Evolutionary conservation across 1,284 basidiomycete genomes (phyloP).

Genomic region (Cutaneotrichosporon mucoides): DNA sequence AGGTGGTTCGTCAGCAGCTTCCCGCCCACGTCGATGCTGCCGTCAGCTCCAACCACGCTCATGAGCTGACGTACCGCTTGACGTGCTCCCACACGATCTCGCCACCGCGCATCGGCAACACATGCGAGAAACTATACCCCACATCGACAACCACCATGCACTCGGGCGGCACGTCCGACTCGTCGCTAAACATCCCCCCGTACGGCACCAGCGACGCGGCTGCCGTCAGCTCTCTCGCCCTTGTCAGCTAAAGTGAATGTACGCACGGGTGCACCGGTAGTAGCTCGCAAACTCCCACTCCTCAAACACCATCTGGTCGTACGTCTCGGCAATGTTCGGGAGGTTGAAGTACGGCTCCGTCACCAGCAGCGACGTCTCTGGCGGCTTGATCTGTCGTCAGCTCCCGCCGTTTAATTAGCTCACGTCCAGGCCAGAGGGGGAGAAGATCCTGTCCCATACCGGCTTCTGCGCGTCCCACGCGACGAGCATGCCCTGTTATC

Average conservation of each 20-base stretch:
- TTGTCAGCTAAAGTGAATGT: neutral
- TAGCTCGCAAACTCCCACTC: conserved; percentile 89
- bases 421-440: conserved; percentile 64
- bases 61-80: conserved; percentile 59
- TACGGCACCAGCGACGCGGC: conserved; percentile 72
- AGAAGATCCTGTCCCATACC: conserved; percentile 82
- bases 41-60: neutral
- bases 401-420: conserved; percentile 26
- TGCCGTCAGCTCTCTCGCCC: conserved; percentile 36
- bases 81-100: conserved; percentile 71
- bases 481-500: conserved; percentile 71
- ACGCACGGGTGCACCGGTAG: conserved; percentile 72
- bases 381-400: conserved; percentile 61
- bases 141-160: conserved; percentile 80
- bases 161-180: conserved; percentile 58
- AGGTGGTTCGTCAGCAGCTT: conserved; percentile 92
- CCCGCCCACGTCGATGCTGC: conserved; percentile 85
- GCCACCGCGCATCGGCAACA: conserved; percentile 77
- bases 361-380: conserved; percentile 68
- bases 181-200: conserved; percentile 60
- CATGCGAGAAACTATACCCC: conserved; percentile 88
- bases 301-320: conserved; percentile 92
- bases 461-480: conserved; percentile 91
- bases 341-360: conserved; percentile 94
- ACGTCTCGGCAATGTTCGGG: conserved; percentile 81